Conservation (phyloP, 2,329 filamentous ascomycete genomes). For the Stagonosporopsis chrysanthemi region DNA sequence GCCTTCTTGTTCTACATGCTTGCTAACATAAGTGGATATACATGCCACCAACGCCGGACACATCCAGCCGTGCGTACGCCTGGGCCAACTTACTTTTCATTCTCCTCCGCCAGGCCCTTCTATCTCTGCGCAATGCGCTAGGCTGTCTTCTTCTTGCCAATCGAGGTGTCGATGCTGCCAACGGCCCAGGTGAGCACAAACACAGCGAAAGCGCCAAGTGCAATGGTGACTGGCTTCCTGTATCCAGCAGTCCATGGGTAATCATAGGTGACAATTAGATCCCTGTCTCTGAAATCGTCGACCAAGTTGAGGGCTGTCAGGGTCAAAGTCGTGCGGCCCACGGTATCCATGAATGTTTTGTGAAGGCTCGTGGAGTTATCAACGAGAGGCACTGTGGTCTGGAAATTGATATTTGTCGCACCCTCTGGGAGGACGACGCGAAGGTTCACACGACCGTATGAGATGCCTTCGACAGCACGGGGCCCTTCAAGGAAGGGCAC, state of each 20-base stretch:
- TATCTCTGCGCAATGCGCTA: constrained; percentile 18
- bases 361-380: constrained; percentile 69
- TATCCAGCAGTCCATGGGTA: constrained; percentile 77
- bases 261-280: constrained; percentile 87
- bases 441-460: constrained; percentile 82
- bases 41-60: constrained; percentile 7
- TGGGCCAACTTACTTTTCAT: background rate
- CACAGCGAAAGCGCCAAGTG: constrained; percentile 73
- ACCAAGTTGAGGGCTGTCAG: constrained; percentile 86
- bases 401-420: constrained; percentile 81
- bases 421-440: constrained; percentile 91
- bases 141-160: constrained; percentile 64
- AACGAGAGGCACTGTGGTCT: constrained; percentile 75
- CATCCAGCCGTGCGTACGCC: background rate
- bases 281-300: constrained; percentile 85
- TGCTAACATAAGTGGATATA: constrained; percentile 16
- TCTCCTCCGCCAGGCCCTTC: background rate
- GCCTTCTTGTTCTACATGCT: constrained; percentile 32
- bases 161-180: constrained; percentile 81
- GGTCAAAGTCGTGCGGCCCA: constrained; percentile 82
- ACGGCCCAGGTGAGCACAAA: constrained; percentile 79
- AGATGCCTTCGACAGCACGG: constrained; percentile 81
- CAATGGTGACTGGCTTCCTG: constrained; percentile 86
- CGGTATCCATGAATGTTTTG: constrained; percentile 91
- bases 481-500: constrained; percentile 94